Base-by-base conservation (phyloP, 2,329 filamentous ascomycete genomes). In the Nemania sp. region DNA sequence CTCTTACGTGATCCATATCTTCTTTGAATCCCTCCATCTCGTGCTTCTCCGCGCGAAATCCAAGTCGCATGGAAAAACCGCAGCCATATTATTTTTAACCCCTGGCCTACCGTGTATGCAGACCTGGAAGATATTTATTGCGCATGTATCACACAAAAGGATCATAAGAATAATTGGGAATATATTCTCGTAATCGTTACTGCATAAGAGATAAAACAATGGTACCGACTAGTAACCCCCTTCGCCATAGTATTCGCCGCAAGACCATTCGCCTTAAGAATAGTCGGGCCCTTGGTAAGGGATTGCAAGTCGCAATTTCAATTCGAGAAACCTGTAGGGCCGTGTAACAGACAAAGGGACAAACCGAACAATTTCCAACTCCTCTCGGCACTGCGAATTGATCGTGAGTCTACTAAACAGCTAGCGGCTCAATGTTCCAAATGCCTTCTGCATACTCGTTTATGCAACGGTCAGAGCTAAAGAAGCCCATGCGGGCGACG, bases 401-500 rank as follows among this genome's bases (percentile, higher is more conserved):
- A n/a, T n/a, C n/a, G n/a, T 15, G 8, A 19, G 34, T 5, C 6
- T 34, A 22, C 36, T 76, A 73, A 24, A 76, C 76, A 28, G 74
- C 73, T 49, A 94, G 72, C 23, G 93, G 92, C 78, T 97, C 93
- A 33, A 96, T 79, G 68, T 97, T 97, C 94, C 94, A 99, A 71
- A 99, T 97, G 60, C 81, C 86, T 72, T 99, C 93, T 0, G 94
- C 94, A 75, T 99, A 99, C 79, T 97, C 92, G 66, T 93, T 90
- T 72, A 97, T 97, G 75, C 93, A 96, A 33, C 93, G 83, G 72
- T 97, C 93, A 60, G 89, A 93, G 64, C 86, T 92, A 78, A 97
- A 97, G 83, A 97, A 97, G 31, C 93, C 94, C 94, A 99, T 99
- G 34, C 92, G 81, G 6, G 91, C 82, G 15, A 99, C 94, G 54